phyloP scores from a whole-genome alignment of 1,139 yeast species.

The Scheffersomyces stambukii region DNA sequence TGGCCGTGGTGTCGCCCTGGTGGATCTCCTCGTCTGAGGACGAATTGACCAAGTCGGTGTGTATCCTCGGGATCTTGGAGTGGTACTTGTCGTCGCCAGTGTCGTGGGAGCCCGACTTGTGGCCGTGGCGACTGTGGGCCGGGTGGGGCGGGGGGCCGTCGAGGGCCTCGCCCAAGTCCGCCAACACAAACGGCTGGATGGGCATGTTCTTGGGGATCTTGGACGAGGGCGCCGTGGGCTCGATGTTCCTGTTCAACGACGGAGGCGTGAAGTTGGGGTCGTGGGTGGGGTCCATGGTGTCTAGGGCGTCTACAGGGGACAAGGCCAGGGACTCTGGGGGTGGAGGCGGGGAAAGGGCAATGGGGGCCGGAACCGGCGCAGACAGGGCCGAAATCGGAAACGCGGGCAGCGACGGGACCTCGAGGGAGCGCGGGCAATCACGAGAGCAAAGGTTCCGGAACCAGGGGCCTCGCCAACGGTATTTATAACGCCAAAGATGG shows the following conservation, averaged over 20 bases:
- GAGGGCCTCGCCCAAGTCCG: conserved; percentile 64
- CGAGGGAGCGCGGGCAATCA: no score
- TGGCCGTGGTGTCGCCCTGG: no score
- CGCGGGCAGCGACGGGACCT: no score
- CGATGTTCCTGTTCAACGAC: conserved; percentile 52
- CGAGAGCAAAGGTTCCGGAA: no score
- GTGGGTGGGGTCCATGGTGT: conserved; percentile 69
- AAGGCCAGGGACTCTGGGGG: no score
- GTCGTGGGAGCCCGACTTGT: conserved; percentile 6
- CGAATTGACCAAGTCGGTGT: conserved; percentile 35
- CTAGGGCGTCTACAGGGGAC: neutral
- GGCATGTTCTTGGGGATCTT: conserved; percentile 75
- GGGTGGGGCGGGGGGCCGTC: conserved; percentile 73
- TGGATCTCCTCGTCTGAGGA: conserved; percentile 14
- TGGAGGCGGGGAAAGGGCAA: no score
- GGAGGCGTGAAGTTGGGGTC: conserved; percentile 79
- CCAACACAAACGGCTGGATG: conserved; percentile 68
- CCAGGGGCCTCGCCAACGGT: no score
- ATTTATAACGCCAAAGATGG: no score
- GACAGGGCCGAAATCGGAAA: no score
- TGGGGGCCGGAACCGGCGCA: no score
- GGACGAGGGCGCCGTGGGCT: conserved; percentile 70
- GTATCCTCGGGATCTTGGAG: conserved; percentile 40
- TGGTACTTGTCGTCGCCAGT: conserved; percentile 14
- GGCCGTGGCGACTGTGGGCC: conserved; percentile 6